phyloP scores from a whole-genome alignment of 176 grass and related monocot genomes.

The Oryza glaberrima region DNA sequence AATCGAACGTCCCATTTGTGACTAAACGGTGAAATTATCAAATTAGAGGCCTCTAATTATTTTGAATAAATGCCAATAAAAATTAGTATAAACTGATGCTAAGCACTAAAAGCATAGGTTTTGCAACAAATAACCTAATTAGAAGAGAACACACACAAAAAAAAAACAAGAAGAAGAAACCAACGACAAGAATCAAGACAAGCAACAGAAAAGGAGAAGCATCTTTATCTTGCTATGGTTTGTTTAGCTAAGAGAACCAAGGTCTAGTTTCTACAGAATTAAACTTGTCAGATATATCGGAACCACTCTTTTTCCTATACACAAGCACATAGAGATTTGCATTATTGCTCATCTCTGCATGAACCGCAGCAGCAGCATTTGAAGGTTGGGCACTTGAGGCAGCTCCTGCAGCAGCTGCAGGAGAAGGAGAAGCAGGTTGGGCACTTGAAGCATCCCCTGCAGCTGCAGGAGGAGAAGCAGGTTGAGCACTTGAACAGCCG shows the following conservation, averaged over 20 bases:
- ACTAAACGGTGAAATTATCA: not conserved
- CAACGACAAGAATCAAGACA: not conserved
- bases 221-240: constrained; percentile 39
- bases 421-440: constrained; percentile 38
- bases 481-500: constrained; percentile 33
- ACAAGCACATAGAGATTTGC: constrained; percentile 2
- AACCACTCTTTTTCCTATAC: constrained; percentile 46
- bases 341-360: constrained; percentile 16
- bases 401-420: constrained; percentile 17
- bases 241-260: constrained; percentile 41
- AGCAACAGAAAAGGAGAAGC: constrained; percentile 33
- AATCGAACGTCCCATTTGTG: too few relatives aligned
- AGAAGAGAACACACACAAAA: not conserved
- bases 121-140: constrained; percentile 31
- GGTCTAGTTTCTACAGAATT: constrained; percentile 49
- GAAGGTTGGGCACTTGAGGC: constrained; percentile 25
- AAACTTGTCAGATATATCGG: constrained; percentile 47
- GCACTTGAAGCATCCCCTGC: constrained; percentile 20
- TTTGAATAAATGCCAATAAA: not conserved
- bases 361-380: constrained; percentile 46
- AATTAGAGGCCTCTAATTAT: not conserved
- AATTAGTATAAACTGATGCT: constrained; percentile 7
- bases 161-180: not conserved
- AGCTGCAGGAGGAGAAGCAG: constrained; percentile 40
- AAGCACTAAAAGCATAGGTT: constrained; percentile 28